Evolutionary conservation across 139 green algal genomes (phyloP).

Genomic region (Chlamydomonas sp.): DNA sequence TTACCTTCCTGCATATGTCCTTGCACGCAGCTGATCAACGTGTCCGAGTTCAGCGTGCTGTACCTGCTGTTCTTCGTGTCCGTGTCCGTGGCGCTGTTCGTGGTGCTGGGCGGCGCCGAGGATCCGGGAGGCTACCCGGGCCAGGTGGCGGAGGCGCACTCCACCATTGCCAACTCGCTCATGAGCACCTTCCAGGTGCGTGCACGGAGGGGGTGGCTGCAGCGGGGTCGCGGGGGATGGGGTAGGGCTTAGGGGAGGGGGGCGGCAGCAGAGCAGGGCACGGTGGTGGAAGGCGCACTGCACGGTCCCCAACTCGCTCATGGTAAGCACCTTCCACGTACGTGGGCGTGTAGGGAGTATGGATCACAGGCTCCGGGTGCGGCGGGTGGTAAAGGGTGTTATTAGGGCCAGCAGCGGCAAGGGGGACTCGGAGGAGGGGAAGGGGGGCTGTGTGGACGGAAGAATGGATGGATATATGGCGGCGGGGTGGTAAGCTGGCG

Average conservation of each 20-base stretch:
- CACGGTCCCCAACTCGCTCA: not conserved
- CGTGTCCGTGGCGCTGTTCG: conserved; percentile 6
- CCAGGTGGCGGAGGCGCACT: not conserved
- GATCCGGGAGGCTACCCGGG: not conserved
- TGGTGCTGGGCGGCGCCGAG: not conserved
- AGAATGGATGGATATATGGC: too few species aligned
- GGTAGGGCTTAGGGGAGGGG: too few species aligned
- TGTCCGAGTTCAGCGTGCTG: conserved; percentile 1
- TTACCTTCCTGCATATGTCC: not conserved
- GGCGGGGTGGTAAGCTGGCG: too few species aligned
- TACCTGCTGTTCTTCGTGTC: conserved; percentile 21
- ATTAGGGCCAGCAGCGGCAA: too few species aligned
- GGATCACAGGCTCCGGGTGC: too few species aligned
- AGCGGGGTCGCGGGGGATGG: too few species aligned
- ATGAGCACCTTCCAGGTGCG: conserved; percentile 21
- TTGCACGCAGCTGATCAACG: not conserved
- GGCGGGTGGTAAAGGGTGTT: too few species aligned
- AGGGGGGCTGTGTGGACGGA: too few species aligned
- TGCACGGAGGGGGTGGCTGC: not conserved
- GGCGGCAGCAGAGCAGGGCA: too few species aligned
- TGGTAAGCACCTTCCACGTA: conserved; percentile 13
- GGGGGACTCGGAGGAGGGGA: too few species aligned
- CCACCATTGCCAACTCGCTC: not conserved
- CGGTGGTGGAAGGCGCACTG: too few species aligned
- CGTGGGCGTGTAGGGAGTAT: not conserved